Percentiles rank a stretch among this genome's conserved stretches.
These are phyloP conservation scores for Grosmannia huntii DNA, from an alignment of 2,329 filamentous ascomycete species.

Conservation along the genomic window DNA sequence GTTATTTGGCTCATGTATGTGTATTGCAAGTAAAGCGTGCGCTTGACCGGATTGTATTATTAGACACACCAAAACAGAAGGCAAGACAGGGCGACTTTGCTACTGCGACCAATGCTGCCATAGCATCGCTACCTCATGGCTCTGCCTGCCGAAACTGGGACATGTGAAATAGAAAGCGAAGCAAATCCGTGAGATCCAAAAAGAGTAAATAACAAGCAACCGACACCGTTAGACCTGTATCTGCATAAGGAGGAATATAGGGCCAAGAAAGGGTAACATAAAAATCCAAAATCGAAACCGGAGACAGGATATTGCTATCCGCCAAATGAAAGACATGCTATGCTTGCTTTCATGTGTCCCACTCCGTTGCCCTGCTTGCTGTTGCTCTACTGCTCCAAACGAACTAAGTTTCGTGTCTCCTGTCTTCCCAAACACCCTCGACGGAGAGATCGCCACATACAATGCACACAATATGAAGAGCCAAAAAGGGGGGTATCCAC, in stretches of 20 bases:
- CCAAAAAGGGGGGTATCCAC: conserved; percentile 13
- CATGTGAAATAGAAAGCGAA: conserved; percentile 4
- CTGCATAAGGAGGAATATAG: conserved; percentile 2
- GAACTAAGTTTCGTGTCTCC: not conserved
- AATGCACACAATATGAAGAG: conserved; percentile 4
- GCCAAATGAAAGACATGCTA: not conserved
- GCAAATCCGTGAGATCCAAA: conserved; percentile 9
- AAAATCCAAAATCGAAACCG: conserved; percentile 1
- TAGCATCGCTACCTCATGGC: not conserved
- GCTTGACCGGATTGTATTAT: not conserved
- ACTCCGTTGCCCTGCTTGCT: not conserved
- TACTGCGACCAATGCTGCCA: not conserved
- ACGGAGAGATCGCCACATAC: not conserved
- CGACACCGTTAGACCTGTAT: conserved; percentile 12
- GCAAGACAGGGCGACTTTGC: not conserved
- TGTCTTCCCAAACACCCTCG: not conserved
- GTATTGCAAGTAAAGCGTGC: no score
- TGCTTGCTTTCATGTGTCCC: not conserved
- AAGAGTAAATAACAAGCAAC: conserved; percentile 11
- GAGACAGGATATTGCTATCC: not conserved
- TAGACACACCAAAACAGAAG: not conserved
- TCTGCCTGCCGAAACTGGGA: not conserved
- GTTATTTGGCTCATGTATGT: not conserved
- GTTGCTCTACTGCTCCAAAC: not conserved
- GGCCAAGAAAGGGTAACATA: not conserved